Evolutionary conservation across 2,329 filamentous ascomycete genomes (phyloP).

Genomic region (Akanthomyces dipterigenus): DNA sequence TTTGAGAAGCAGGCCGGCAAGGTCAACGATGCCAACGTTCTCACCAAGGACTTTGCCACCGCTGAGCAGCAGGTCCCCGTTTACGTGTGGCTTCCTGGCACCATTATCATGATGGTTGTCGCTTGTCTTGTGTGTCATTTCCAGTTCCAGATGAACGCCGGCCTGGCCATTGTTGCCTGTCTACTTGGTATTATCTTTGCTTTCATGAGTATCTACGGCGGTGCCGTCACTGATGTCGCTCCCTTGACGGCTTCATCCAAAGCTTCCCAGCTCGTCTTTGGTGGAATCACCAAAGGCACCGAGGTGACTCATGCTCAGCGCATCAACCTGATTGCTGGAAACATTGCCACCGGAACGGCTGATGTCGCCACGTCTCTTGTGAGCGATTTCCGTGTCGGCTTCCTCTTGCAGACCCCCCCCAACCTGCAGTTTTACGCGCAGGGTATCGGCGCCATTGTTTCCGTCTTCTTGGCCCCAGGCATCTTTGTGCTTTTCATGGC

Average conservation of each 20-base stretch:
- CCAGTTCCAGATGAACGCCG: conserved; percentile 44
- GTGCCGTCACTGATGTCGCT: conserved; percentile 47
- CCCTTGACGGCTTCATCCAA: conserved; percentile 57
- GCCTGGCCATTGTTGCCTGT: conserved; percentile 43
- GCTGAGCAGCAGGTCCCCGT: conserved; percentile 42
- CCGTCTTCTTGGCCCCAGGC: conserved; percentile 60
- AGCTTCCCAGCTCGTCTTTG: conserved; percentile 58
- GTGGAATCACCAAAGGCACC: conserved; percentile 53
- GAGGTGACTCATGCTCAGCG: conserved; percentile 46
- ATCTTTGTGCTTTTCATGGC: conserved; percentile 62
- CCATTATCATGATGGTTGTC: conserved; percentile 42
- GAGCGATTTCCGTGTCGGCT: conserved; percentile 61
- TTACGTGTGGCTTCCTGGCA: conserved; percentile 46
- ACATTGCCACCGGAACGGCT: conserved; percentile 48
- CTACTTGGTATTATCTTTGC: conserved; percentile 47
- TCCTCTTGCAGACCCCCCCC: conserved; percentile 58
- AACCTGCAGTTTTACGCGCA: conserved; percentile 62
- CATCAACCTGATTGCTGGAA: conserved; percentile 59
- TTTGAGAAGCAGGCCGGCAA: conserved; percentile 31
- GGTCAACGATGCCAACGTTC: conserved; percentile 22
- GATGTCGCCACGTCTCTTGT: conserved; percentile 48
- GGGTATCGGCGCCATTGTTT: conserved; percentile 52
- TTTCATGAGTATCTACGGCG: conserved; percentile 33
- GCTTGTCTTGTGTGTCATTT: conserved; percentile 44
- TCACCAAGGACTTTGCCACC: conserved; percentile 34